Evolutionary conservation across 306 rosid genomes (phyloP), one percentile per base, ranked within the genome.

Genomic region (Acacia crassicarpa): DNA sequence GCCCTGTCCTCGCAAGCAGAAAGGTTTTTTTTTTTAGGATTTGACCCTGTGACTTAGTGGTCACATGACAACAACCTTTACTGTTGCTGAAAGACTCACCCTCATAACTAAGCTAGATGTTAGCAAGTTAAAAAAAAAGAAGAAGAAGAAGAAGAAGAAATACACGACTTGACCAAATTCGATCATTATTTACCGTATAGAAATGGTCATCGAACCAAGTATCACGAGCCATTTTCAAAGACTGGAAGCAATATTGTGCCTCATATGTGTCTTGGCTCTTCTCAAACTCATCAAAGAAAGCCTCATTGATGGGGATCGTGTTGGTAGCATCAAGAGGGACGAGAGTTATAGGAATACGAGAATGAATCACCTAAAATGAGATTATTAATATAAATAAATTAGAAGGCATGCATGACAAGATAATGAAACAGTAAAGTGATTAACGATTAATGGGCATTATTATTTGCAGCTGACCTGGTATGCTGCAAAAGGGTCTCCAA

Each of bases 401-500:
- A 59, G 53, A 76, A 54, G 41, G 43, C 63, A 20, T 67, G 68
- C 63, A 20, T 67, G 68, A 54, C 9, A 45, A 17, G 65, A 45
- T 13, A 12, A 12, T 51, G 20, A 51, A 48, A 48, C 7, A 61
- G 22, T 53, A 5, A 62, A 62, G 8, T 62, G 67, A 62, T 25
- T 12, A 62, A 62, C 40, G 14, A 61, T 10, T 4, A 25, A 22
- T 22, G 65, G 32, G 2, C 27, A 22, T 58, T 8, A 58, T 48
- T 48, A 23, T 61, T 23, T 23, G 32, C 13, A 23, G 68, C 69
- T 77, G 9, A 93, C 98, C 98, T 92, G 94, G 40, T 92, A 86
- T 75, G 97, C 99, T 43, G 98, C 98, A 84, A 95, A 95, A 87
- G 99, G 99, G 84, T 95, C 99, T 78, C 84, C 98, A 74, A 92